Conservation (phyloP, 345 rosid species). For the Sisymbrium altissimum region DNA sequence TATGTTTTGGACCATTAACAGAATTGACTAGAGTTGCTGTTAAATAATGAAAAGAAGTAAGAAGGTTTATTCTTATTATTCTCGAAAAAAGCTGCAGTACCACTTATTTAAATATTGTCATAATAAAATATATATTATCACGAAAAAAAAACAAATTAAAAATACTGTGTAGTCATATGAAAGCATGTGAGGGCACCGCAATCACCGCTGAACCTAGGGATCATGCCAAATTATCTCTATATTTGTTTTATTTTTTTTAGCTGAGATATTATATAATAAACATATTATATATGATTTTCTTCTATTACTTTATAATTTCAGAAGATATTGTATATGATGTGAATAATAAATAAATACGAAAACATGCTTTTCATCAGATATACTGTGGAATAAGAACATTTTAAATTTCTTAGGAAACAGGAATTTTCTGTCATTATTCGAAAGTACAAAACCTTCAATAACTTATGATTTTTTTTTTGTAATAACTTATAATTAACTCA, state of each 20-base stretch:
- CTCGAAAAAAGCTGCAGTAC: neutral
- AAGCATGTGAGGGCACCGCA: constrained; percentile 36
- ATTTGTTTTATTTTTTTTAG: neutral
- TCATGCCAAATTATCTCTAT: constrained; percentile 13
- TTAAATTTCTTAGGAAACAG: neutral
- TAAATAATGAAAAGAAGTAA: neutral
- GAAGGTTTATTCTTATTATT: neutral
- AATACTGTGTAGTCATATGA: constrained; percentile 21
- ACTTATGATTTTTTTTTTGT: neutral
- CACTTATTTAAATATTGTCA: neutral
- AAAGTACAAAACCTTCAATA: neutral
- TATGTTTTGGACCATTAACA: neutral
- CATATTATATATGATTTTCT: neutral
- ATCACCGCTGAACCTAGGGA: constrained; percentile 28
- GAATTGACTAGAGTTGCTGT: neutral
- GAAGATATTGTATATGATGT: neutral
- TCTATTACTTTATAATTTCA: neutral
- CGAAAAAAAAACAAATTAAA: neutral
- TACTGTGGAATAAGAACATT: neutral
- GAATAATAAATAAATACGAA: neutral
- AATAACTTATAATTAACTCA: neutral
- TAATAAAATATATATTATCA: neutral
- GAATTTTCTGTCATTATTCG: neutral
- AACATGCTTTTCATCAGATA: neutral
- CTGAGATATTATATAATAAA: neutral